These are phyloP conservation scores for Stevia rebaudiana DNA, from an alignment of 140 eudicot species.

Conservation along the genomic window DNA sequence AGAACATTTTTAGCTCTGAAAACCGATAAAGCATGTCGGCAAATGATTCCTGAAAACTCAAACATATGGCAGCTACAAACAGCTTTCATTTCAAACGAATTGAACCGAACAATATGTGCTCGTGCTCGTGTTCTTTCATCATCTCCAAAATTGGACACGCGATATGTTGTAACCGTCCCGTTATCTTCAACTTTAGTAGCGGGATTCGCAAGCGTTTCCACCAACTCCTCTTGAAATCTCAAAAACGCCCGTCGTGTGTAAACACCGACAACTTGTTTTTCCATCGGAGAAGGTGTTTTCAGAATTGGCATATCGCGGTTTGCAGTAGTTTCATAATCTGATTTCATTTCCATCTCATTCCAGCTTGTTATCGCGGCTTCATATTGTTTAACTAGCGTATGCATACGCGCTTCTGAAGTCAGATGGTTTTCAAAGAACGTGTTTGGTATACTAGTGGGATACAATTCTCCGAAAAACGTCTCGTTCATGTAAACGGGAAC, in stretches of 20 bases:
- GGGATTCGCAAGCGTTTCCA: constrained; percentile 67
- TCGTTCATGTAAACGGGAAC: constrained; percentile 56
- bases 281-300: constrained; percentile 79
- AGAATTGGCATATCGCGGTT: constrained; percentile 44
- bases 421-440: constrained; percentile 36
- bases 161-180: constrained; percentile 52
- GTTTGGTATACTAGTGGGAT: constrained; percentile 18
- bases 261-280: constrained; percentile 67
- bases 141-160: constrained; percentile 70
- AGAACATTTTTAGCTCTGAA: constrained; percentile 73
- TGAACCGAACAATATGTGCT: too few species aligned
- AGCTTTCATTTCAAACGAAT: constrained; percentile 67
- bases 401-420: constrained; percentile 39
- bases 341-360: constrained; percentile 78
- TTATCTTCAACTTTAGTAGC: constrained; percentile 65
- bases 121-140: constrained; percentile 52
- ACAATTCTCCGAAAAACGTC: constrained; percentile 52
- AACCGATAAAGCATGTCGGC: constrained; percentile 74
- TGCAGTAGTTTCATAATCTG: constrained; percentile 77
- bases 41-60: constrained; percentile 68
- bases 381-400: constrained; percentile 42
- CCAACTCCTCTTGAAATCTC: constrained; percentile 72
- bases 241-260: constrained; percentile 55
- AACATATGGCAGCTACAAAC: constrained; percentile 76
- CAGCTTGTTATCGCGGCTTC: constrained; percentile 59